phyloP scores from a whole-genome alignment of 768 basidiomycete genomes.

The Termitomyces sp. region DNA sequence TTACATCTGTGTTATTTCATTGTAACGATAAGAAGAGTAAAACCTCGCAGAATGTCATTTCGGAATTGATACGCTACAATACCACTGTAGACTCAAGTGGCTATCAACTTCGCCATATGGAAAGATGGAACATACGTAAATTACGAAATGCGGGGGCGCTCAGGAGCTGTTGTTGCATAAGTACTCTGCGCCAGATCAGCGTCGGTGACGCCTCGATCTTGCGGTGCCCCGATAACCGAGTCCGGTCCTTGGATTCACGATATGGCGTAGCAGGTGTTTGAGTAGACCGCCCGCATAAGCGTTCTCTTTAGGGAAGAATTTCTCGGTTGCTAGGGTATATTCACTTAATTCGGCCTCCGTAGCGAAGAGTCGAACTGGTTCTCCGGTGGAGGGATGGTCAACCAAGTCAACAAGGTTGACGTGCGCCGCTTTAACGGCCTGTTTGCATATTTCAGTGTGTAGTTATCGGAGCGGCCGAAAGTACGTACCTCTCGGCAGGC shows the following conservation, averaged over 20 bases:
- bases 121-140: not conserved
- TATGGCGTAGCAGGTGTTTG: slow-evolving; percentile 29
- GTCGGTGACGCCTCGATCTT: not conserved
- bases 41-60: not conserved
- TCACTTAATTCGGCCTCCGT: slow-evolving; percentile 27
- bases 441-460: not conserved
- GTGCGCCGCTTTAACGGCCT: slow-evolving; percentile 29
- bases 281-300: slow-evolving; percentile 32
- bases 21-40: not conserved
- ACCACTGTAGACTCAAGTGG: not conserved
- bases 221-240: not conserved
- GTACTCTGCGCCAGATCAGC: not conserved
- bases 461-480: not conserved
- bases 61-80: not conserved
- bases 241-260: slow-evolving; percentile 16
- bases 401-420: slow-evolving; percentile 42
- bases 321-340: slow-evolving; percentile 27
- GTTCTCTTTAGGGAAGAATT: slow-evolving; percentile 31
- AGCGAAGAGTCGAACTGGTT: slow-evolving; percentile 18
- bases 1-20: too few relatives aligned
- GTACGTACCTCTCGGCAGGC: slow-evolving; percentile 26
- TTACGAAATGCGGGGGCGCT: not conserved
- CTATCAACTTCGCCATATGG: not conserved
- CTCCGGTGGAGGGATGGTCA: slow-evolving; percentile 18
- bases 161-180: not conserved